Percentiles rank a stretch among this genome's conserved stretches.
These are phyloP conservation scores for Moesziomyces sp. DNA, from an alignment of 1,284 basidiomycete genomes.

Conservation along the genomic window DNA sequence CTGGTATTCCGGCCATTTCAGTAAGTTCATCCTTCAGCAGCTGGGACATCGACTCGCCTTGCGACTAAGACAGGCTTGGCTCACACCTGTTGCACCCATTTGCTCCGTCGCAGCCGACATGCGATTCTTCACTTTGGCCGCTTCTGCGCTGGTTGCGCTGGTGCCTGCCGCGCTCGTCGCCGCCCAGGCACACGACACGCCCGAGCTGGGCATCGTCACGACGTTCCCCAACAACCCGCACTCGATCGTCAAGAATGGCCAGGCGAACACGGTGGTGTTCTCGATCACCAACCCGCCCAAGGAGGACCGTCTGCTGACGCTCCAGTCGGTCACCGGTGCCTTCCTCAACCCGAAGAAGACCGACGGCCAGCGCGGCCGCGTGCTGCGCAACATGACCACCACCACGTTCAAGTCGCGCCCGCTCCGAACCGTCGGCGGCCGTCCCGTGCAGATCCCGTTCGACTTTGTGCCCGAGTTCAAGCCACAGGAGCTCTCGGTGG, in stretches of 20 bases:
- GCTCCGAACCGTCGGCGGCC: constrained; percentile 48
- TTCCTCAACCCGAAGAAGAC: constrained; percentile 63
- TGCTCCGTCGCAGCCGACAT: constrained; percentile 7
- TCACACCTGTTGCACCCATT: not conserved
- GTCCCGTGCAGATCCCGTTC: constrained; percentile 61
- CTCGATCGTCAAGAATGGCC: constrained; percentile 64
- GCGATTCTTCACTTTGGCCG: constrained; percentile 38
- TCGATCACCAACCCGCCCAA: constrained; percentile 55
- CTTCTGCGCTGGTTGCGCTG: constrained; percentile 38
- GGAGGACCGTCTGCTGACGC: constrained; percentile 57
- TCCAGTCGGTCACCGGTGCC: constrained; percentile 63
- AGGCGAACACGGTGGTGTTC: constrained; percentile 65
- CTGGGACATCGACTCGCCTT: no score
- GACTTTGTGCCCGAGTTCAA: constrained; percentile 66
- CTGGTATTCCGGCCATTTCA: not conserved
- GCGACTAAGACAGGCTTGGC: no score
- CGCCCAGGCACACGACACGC: constrained; percentile 56
- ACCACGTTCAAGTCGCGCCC: constrained; percentile 57
- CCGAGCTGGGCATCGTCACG: constrained; percentile 61
- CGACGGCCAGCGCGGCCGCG: constrained; percentile 59
- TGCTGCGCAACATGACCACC: constrained; percentile 67
- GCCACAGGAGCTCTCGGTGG: constrained; percentile 61
- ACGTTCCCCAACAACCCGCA: constrained; percentile 65
- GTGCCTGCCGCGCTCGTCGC: constrained; percentile 33
- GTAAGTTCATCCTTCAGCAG: not conserved